Evolutionary conservation across 2,329 filamentous ascomycete genomes (phyloP).

Genomic region (Pseudofabraea citricarpa): DNA sequence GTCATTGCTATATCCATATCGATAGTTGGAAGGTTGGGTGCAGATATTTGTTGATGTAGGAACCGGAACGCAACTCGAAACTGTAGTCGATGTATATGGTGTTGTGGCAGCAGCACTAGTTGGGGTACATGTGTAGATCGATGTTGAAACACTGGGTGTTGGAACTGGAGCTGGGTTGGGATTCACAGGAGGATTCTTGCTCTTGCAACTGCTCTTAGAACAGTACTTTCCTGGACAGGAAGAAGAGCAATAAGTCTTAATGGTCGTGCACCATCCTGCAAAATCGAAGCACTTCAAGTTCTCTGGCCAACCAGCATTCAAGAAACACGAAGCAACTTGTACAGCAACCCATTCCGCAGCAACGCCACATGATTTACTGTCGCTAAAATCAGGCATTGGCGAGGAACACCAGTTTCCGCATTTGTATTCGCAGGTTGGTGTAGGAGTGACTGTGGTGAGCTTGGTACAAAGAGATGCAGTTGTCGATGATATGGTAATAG

Average conservation of each 20-base stretch:
- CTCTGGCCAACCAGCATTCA: slow-evolving; percentile 44
- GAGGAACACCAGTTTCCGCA: slow-evolving; percentile 50
- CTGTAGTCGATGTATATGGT: slow-evolving; percentile 26
- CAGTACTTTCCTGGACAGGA: slow-evolving; percentile 32
- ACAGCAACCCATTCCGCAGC: slow-evolving; percentile 40
- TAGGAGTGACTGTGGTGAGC: slow-evolving; percentile 32
- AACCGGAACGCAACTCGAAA: slow-evolving; percentile 33
- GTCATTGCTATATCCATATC: slow-evolving; percentile 63
- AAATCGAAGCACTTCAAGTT: slow-evolving; percentile 46
- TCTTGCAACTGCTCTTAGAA: slow-evolving; percentile 39
- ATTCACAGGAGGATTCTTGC: slow-evolving; percentile 35
- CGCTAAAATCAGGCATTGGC: slow-evolving; percentile 43
- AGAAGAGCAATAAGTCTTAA: slow-evolving; percentile 39
- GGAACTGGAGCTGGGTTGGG: slow-evolving; percentile 29
- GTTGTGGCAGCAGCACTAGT: slow-evolving; percentile 19
- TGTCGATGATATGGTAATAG: slow-evolving; percentile 16
- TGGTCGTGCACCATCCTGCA: slow-evolving; percentile 41
- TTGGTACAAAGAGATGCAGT: slow-evolving; percentile 40
- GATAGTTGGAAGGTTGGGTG: slow-evolving; percentile 47
- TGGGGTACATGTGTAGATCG: slow-evolving; percentile 27
- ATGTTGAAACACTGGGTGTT: slow-evolving; percentile 34
- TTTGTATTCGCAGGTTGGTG: slow-evolving; percentile 47
- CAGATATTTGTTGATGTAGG: slow-evolving; percentile 44
- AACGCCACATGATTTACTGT: slow-evolving; percentile 35
- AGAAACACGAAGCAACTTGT: slow-evolving; percentile 47